Evolutionary conservation across 106 monocot genomes (phyloP), one percentile per base, ranked within the genome.

Genomic region (Xerophyta viscosa): DNA sequence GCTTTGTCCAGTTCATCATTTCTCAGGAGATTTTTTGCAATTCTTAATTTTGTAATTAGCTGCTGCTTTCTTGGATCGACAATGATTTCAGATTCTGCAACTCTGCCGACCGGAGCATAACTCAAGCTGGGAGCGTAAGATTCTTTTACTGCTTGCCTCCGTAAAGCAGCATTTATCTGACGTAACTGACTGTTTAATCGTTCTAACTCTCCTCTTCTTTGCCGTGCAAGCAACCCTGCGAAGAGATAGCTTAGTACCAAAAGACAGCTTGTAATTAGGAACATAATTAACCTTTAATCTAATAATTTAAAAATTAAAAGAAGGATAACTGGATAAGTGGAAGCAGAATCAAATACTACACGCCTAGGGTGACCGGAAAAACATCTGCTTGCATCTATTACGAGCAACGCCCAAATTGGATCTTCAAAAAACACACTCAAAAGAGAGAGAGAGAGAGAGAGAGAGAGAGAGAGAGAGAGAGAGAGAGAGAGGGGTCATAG

Each of bases 61-160:
- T 77, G 57, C 27, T 83, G 66, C 58, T 84, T 89, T 27, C 65
- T 66, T 21, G 87, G 87, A 66, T 87, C 87, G 22, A 82, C 77
- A 54, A 87, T 67, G 17, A 82, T 70, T 33, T 89, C 88, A 24
- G 61, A 39, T 54, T 79, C 83, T 14, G 63, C 4, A 11, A 66
- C 30, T 58, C 64, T 79, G 24, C 79, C 72, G 26, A 79, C 75
- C 20, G 88, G 79, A 8, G 79, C 83, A 67, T 89, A 84, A 60
- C 76, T 83, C 73, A 84, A 58, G 29, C 58, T 61, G 15, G 88
- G 83, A 10, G 77, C 79, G 57, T 84, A 84, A 27, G 88, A 89
- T 52, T 89, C 88, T 58, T 76, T 84, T 56, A 84, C 80, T 51
- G 91, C 86, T 68, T 91, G 86, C 43, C 91, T 68, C 65, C 91